Base-by-base conservation (phyloP, 1,139 yeast genomes). In the Hyphopichia fennica region DNA sequence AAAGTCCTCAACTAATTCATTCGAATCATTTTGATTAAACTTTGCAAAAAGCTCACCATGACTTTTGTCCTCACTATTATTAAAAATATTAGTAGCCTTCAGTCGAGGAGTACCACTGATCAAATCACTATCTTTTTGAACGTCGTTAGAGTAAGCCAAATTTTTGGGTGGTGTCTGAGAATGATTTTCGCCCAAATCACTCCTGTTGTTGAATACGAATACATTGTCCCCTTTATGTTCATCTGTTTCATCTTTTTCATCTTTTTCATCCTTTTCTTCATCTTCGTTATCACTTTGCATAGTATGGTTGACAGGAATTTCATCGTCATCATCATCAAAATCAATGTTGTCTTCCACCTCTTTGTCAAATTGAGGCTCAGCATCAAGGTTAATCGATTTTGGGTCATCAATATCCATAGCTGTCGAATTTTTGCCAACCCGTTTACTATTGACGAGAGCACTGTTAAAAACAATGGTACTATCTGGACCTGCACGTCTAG, bases 1-100 rank as follows among this genome's bases (percentile, higher is more conserved):
- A 48, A 72, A 66, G 39, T 68, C 71, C 14, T 67, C 67, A 4
- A 53, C 65, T 31, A 70, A 51, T 34, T 65, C 70, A 5, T 47
- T 41, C 1, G 63, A 54, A 28, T 57, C 66, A 40, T 46, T 37
- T 16, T 50, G 47, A 27, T 46, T 48, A 38, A 47, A 47, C 23
- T 48, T 54, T n/a, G 55, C 44, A n/a, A 25, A 25, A 10, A 25
- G 28, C 3, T 25, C 28, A 25, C 28, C 28, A 10, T n/a, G 13
- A 11, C 11, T 25, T 25, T 25, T 25, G 11, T n/a, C 13, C 4
- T 7, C 28, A 25, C 28, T 25, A n/a, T 25, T 25, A 10, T 25
- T 25, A n/a, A 25, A 25, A 8, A 25, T 25, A 11, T 25, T 25
- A 25, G 8, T 25, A 3, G 28, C n/a, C 11, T 8, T 25, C 28